Evolutionary conservation across 805 yeast species (phyloP).

Genomic region (Hanseniaspora meyeri): DNA sequence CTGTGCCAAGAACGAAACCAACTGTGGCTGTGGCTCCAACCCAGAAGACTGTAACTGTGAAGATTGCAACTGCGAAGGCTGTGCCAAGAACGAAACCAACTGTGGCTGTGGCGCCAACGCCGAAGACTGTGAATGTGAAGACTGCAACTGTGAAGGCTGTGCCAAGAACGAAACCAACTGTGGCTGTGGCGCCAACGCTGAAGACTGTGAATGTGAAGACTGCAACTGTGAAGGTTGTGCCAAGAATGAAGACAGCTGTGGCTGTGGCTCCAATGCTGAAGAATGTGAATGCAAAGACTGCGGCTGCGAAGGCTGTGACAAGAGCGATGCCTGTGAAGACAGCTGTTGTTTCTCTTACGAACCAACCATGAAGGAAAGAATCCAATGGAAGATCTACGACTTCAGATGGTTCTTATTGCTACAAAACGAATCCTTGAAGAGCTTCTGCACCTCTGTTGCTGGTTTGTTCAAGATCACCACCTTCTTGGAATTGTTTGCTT

Average conservation of each 20-base stretch:
- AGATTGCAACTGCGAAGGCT: no score
- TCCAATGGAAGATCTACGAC: slow-evolving; percentile 12
- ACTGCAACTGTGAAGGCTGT: neutral
- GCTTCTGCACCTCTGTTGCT: slow-evolving; percentile 7
- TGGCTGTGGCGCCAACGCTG: neutral
- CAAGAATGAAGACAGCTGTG: neutral
- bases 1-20: no score
- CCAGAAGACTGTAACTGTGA: neutral
- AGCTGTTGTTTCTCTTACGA: slow-evolving; percentile 9
- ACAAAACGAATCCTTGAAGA: slow-evolving; percentile 5
- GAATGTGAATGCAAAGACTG: neutral
- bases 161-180: neutral
- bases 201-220: neutral
- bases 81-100: no score
- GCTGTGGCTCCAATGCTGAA: neutral
- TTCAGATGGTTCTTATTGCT: slow-evolving; percentile 9
- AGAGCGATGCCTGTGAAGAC: neutral
- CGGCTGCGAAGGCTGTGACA: neutral
- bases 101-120: neutral
- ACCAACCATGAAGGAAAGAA: slow-evolving; percentile 9
- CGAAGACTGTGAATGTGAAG: neutral
- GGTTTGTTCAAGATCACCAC: slow-evolving; percentile 8
- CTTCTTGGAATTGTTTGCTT: neutral
- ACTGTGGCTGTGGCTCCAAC: neutral
- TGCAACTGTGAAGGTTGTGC: neutral